Percentiles rank a stretch among this genome's conserved stretches.
phyloP scores from a whole-genome alignment of 495 filamentous ascomycete species.

The Pseudoneurospora amorphoporcata region DNA sequence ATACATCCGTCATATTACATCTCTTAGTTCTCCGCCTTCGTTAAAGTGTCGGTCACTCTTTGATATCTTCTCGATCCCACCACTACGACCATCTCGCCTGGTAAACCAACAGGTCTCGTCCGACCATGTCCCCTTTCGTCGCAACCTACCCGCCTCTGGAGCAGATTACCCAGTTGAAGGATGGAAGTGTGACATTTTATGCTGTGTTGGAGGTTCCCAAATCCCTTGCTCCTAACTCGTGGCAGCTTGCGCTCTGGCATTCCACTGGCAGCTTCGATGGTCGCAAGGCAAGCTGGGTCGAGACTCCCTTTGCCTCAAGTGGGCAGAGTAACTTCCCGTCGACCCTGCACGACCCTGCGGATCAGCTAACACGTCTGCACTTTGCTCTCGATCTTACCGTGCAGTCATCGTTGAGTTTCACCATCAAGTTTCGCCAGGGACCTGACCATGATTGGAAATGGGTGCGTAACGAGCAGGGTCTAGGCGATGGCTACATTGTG shows the following conservation, averaged over 20 bases:
- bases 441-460: slow-evolving; percentile 58
- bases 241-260: slow-evolving; percentile 73
- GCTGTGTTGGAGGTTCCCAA: slow-evolving; percentile 61
- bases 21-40: background rate
- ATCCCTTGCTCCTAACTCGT: slow-evolving; percentile 43
- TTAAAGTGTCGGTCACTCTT: background rate
- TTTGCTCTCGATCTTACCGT: slow-evolving; percentile 34
- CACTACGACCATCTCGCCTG: background rate
- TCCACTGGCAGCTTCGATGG: slow-evolving; percentile 34
- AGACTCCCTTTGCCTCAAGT: slow-evolving; percentile 29
- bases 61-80: background rate
- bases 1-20: background rate
- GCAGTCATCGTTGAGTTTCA: slow-evolving; percentile 50
- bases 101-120: background rate
- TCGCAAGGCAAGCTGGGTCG: slow-evolving; percentile 32
- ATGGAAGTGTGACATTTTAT: slow-evolving; percentile 46
- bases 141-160: slow-evolving; percentile 56
- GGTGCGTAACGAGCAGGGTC: slow-evolving; percentile 52
- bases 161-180: slow-evolving; percentile 51
- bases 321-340: slow-evolving; percentile 26
- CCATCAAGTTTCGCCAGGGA: slow-evolving; percentile 57
- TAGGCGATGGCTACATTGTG: slow-evolving; percentile 54
- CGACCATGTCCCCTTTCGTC: slow-evolving; percentile 22
- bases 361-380: slow-evolving; percentile 29
- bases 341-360: slow-evolving; percentile 25